Base-by-base conservation (phyloP, 2,329 filamentous ascomycete species). In the Aureobasidium melanogenum region DNA sequence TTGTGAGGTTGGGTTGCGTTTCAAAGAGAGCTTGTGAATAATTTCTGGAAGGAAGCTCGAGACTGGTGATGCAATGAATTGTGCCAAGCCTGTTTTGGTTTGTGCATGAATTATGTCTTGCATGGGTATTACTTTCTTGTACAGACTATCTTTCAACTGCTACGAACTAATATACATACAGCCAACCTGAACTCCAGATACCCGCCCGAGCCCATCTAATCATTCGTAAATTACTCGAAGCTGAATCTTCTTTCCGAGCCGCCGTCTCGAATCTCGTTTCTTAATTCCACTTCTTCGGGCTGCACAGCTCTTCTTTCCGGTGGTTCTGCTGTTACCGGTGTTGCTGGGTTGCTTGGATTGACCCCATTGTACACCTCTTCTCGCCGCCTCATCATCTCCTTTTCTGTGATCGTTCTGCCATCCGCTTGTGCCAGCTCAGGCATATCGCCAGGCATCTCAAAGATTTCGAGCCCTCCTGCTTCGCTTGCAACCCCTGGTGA, bases 381-480 rank as follows among this genome's bases (percentile, higher is more conserved):
- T 19, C 78, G 72, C 22, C 74, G 70, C 62, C 74, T 69, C 69
- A 80, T 74, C 38, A 75, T 74, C 62, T 80, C 77, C 64, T 80
- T 80, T 67, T 80, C 78, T 22, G 73, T 74, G 38, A 80, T 67
- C 62, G 76, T 71, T 19, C 73, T 74, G 32, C 77, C 77, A 54
- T 74, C 78, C 50, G 77, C 78, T 68, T 80, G 77, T 63, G 78
- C 80, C 59, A 79, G 77, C 44, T 77, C 76, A 17, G 80, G 80
- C 69, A 84, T 79, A 10, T 82, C 81, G 1, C 83, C 82, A 0
- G 80, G 79, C 69, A 79, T 83, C 47, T 79, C 82, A 59, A 72
- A 78, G 9, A 80, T 68, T 62, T 74, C 71, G n/a, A 69, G 69
- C 26, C 70, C 70, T 12, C 73, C 74, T 22, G 68, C 71, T 58